Evolutionary conservation across 352 stramenopile genomes (phyloP), one percentile per base, ranked within the genome.

Genomic region (Phytophthora macrochlamydospora): DNA sequence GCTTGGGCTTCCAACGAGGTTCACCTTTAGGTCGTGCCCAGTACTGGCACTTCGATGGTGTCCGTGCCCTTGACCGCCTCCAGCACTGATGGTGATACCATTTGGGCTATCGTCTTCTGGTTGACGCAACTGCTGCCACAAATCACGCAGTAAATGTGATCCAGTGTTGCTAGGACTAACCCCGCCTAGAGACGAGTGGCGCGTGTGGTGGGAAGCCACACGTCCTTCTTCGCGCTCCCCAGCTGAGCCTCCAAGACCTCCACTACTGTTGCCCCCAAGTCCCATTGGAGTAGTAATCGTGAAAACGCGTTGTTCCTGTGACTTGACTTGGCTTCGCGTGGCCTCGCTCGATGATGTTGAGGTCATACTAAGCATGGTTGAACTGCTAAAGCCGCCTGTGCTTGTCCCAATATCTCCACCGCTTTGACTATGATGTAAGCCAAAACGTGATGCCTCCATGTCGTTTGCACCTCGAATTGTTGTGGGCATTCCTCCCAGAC

Each of bases 91-190:
- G 18, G 18, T 24, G 31, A 53, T 75, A 1, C 57, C 62, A 42
- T 62, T 65, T 1, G 65, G 35, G 3, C 75, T 63, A 4, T 88
- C 77, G 12, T 92, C 85, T 31, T 93, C 81, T 12, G 73, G 69
- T 48, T 87, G 87, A 51, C 85, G 90, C 3, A 92, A 52, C 63
- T 93, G 85, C 9, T 93, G 85, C 85, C 85, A 93, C 32, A 93
- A 55, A 51, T 93, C 85, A 12, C 83, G 81, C 33, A 93, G 76
- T n/a, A 93, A 71, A 52, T 93, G 85, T 0, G 78, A 80, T 1
- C 73, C 71, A 29, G 75, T 75, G 56, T 69, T 80, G 7, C 14
- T 49, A 7, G 76, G 69, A 42, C 71, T 83, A 2, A 59, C 65
- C 37, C 64, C 46, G 18, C 71, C 74, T 2, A 79, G 38, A 12